phyloP scores from a whole-genome alignment of 176 grass and related monocot genomes.

The Zoysia pacifica region DNA sequence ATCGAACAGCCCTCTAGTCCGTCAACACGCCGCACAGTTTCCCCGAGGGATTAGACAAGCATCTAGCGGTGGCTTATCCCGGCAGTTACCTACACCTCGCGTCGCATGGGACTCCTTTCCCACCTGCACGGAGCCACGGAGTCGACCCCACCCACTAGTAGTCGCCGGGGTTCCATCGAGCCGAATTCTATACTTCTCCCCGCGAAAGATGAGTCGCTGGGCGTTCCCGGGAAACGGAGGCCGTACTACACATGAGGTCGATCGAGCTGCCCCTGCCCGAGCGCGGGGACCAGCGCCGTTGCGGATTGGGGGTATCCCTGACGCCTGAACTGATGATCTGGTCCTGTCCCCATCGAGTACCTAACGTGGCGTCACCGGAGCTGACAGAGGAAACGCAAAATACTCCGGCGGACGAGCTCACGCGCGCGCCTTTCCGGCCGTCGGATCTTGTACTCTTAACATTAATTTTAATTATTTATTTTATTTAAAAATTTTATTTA shows the following conservation, averaged over 20 bases:
- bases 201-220: too few species aligned
- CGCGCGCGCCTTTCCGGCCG: constrained; percentile 14
- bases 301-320: background rate
- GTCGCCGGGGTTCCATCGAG: background rate
- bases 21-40: background rate
- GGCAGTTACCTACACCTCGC: background rate
- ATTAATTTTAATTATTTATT: too few species aligned
- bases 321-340: background rate
- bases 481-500: too few species aligned
- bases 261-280: background rate
- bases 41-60: background rate
- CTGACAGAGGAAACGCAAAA: background rate
- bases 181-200: background rate
- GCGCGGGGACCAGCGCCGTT: background rate
- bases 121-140: too few species aligned
- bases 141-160: too few species aligned
- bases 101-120: too few species aligned
- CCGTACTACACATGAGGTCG: background rate
- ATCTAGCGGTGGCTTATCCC: background rate
- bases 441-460: background rate
- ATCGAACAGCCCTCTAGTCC: too few species aligned
- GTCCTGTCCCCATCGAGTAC: constrained; percentile 20
- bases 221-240: background rate
- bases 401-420: background rate
- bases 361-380: constrained; percentile 30